phyloP scores from a whole-genome alignment of 1,139 yeast genomes.

The Kazachstania sp. region DNA sequence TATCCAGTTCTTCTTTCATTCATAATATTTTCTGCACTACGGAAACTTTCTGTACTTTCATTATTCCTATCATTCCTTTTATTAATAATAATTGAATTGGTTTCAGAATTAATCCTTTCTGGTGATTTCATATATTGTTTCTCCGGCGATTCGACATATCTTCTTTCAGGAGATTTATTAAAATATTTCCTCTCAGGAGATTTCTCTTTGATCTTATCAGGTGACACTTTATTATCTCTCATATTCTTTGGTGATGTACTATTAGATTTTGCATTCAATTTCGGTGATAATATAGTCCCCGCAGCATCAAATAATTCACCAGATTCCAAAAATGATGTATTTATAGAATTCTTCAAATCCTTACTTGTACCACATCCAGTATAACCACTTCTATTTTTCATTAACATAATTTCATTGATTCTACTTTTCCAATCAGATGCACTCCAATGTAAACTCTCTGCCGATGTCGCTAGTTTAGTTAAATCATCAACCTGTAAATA shows the following conservation, averaged over 20 bases:
- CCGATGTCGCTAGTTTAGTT: conserved; percentile 34
- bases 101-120: background rate
- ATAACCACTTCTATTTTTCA: conserved; percentile 62
- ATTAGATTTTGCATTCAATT: background rate
- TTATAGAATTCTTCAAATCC: conserved; percentile 53
- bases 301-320: conserved; percentile 31
- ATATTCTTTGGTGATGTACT: background rate
- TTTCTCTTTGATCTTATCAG: background rate
- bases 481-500: conserved; percentile 58
- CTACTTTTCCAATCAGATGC: conserved; percentile 57
- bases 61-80: background rate
- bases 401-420: conserved; percentile 56
- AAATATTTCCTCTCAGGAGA: background rate
- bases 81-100: background rate
- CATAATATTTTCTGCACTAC: background rate
- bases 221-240: background rate
- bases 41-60: background rate
- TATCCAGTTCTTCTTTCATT: no score
- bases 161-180: background rate
- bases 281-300: conserved; percentile 9
- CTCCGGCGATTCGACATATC: background rate
- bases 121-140: background rate
- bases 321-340: conserved; percentile 35
- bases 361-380: conserved; percentile 72
- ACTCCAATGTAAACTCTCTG: conserved; percentile 46